These are phyloP conservation scores for Aspergillus proliferans DNA, from an alignment of 2,329 filamentous ascomycete genomes.

Conservation along the genomic window DNA sequence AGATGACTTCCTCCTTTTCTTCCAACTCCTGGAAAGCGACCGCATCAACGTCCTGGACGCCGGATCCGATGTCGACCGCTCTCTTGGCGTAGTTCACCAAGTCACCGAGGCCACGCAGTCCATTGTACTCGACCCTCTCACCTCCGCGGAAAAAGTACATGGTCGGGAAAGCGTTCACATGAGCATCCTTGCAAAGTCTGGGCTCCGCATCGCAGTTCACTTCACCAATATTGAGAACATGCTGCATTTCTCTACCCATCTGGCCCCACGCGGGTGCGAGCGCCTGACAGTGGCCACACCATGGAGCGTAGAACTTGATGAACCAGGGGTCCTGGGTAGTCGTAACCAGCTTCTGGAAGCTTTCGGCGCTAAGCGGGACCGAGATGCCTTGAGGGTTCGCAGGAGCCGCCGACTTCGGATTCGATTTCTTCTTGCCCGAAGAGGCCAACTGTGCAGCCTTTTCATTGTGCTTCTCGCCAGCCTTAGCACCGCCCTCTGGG, in stretches of 20 bases:
- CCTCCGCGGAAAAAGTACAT: constrained; percentile 88
- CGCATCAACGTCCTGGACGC: constrained; percentile 75
- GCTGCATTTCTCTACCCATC: constrained; percentile 85
- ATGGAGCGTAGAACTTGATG: constrained; percentile 96
- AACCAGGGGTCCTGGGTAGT: constrained; percentile 92
- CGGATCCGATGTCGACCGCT: constrained; percentile 68
- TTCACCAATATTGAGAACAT: constrained; percentile 83
- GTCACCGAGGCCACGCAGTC: constrained; percentile 85
- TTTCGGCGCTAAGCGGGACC: constrained; percentile 70
- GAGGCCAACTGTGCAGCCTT: constrained; percentile 24
- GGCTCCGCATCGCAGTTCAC: constrained; percentile 88
- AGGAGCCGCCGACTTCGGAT: constrained; percentile 46
- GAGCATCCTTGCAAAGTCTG: constrained; percentile 86
- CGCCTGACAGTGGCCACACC: constrained; percentile 93
- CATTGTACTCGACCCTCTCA: constrained; percentile 87
- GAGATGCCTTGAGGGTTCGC: constrained; percentile 74
- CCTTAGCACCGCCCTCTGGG: constrained; percentile 30
- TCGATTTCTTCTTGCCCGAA: constrained; percentile 41
- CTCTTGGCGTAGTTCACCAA: constrained; percentile 81
- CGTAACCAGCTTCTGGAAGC: constrained; percentile 78
- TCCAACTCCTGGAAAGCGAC: constrained; percentile 74
- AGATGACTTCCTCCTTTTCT: constrained; percentile 89
- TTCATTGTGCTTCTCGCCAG: constrained; percentile 38
- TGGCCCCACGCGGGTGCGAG: constrained; percentile 86
- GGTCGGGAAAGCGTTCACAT: constrained; percentile 74